These are phyloP conservation scores for Erysimum cheiri DNA, from an alignment of 441 rosid species.

Conservation along the genomic window DNA sequence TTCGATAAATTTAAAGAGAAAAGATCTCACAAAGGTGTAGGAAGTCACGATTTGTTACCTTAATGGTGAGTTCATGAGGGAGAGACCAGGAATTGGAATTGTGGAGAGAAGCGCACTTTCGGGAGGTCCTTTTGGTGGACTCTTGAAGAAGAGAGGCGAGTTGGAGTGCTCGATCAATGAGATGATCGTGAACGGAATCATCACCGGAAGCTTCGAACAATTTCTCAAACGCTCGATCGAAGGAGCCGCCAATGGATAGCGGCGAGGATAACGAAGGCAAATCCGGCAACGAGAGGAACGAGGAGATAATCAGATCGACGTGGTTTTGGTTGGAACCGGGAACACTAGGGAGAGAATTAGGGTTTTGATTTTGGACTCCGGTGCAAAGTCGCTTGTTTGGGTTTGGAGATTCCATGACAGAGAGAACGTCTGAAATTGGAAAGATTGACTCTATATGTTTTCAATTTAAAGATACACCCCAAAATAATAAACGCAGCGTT, in stretches of 20 bases:
- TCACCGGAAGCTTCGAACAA: conserved; percentile 25
- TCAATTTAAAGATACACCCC: neutral
- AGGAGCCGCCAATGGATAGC: conserved; percentile 53
- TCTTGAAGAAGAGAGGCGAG: conserved; percentile 61
- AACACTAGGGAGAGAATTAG: neutral
- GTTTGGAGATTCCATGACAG: conserved; percentile 12
- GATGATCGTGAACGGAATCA: conserved; percentile 56
- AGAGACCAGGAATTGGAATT: conserved; percentile 70
- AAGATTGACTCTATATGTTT: neutral
- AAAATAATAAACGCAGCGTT: neutral
- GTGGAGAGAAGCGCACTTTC: conserved; percentile 67
- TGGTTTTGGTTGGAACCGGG: conserved; percentile 15
- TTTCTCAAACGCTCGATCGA: conserved; percentile 53
- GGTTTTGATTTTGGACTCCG: conserved; percentile 15
- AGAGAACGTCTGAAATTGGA: neutral
- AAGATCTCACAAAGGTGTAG: too few relatives aligned
- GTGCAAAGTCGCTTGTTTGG: conserved; percentile 6
- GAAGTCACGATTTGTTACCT: conserved; percentile 43
- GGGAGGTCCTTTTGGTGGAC: conserved; percentile 61
- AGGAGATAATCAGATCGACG: conserved; percentile 25
- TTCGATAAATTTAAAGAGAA: too few relatives aligned
- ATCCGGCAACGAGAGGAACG: conserved; percentile 26
- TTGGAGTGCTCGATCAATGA: conserved; percentile 63
- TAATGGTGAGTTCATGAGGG: conserved; percentile 78
- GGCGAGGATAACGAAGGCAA: conserved; percentile 34